Percentiles rank a stretch among this genome's conserved stretches.
Conservation (phyloP, 73 alveolate species). For the Paramecium sexaurelia region DNA sequence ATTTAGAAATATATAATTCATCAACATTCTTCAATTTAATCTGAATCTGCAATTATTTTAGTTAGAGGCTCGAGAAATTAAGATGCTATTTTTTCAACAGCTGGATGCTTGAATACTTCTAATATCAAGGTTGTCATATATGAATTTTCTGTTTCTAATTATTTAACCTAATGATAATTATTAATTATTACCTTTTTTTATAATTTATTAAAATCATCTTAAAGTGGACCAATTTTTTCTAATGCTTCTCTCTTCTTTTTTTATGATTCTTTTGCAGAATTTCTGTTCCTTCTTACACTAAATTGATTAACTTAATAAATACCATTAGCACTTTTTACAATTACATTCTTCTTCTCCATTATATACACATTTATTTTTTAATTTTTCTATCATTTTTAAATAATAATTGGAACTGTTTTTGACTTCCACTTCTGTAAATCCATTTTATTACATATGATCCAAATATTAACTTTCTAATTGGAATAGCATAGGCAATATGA, state of each 20-base stretch:
- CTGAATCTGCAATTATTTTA: slow-evolving; percentile 2
- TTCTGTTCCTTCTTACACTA: slow-evolving; percentile 70
- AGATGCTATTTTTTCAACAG: slow-evolving; percentile 19
- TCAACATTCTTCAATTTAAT: slow-evolving; percentile 29
- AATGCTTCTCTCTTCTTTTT: slow-evolving; percentile 69
- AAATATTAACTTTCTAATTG: not conserved
- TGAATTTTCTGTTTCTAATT: not conserved
- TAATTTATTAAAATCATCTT: slow-evolving; percentile 30
- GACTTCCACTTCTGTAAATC: not conserved
- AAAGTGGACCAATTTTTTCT: slow-evolving; percentile 60
- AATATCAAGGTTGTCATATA: not conserved
- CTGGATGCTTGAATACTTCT: slow-evolving; percentile 45
- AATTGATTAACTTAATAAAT: not conserved
- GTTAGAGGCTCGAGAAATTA: slow-evolving; percentile 45
- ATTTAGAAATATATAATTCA: not conserved
- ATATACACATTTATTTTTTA: slow-evolving; percentile 62
- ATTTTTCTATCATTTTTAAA: slow-evolving; percentile 62
- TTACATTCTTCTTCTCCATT: slow-evolving; percentile 67
- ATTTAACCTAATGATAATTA: not conserved
- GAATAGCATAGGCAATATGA: not conserved
- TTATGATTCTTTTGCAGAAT: slow-evolving; percentile 68
- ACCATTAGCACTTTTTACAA: slow-evolving; percentile 69
- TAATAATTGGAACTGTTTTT: slow-evolving; percentile 64
- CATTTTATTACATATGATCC: slow-evolving; percentile 12
- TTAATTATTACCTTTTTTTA: slow-evolving; percentile 15